Conservation (phyloP, 352 stramenopile species). For the Globisporangium splendens region DNA sequence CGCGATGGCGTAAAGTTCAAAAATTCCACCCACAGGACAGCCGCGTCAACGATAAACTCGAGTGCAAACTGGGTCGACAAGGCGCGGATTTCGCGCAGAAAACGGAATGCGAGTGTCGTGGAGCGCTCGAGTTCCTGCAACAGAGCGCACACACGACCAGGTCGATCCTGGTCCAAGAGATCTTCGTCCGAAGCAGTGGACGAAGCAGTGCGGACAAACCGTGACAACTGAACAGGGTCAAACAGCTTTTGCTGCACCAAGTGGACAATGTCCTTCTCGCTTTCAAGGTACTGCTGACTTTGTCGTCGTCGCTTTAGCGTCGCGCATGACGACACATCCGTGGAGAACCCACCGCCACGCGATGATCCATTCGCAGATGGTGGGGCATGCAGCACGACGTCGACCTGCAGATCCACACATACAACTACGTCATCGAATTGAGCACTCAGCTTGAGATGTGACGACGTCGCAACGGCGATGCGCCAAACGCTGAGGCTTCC, state of each 20-base stretch:
- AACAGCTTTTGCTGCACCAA: constrained; percentile 51
- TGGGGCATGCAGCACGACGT: constrained; percentile 23
- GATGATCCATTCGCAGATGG: background rate
- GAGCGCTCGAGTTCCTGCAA: constrained; percentile 49
- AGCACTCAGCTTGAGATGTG: constrained; percentile 36
- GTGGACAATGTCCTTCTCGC: constrained; percentile 41
- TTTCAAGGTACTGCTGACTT: constrained; percentile 29
- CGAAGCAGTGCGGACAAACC: constrained; percentile 13
- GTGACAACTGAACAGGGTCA: constrained; percentile 29
- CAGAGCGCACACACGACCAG: constrained; percentile 29
- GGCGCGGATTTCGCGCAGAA: constrained; percentile 52
- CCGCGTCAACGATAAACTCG: constrained; percentile 37
- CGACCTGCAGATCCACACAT: constrained; percentile 35
- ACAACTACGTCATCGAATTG: constrained; percentile 51
- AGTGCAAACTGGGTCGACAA: constrained; percentile 55
- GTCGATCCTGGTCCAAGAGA: constrained; percentile 13
- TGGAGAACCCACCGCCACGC: constrained; percentile 14
- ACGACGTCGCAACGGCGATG: constrained; percentile 40
- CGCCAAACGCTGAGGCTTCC: constrained; percentile 48
- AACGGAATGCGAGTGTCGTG: constrained; percentile 46
- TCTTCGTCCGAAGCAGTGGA: constrained; percentile 19
- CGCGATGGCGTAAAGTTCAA: constrained; percentile 43
- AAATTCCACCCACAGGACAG: constrained; percentile 62
- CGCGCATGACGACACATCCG: constrained; percentile 17
- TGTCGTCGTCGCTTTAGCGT: constrained; percentile 20